phyloP scores from a whole-genome alignment of 768 basidiomycete species.

The Auricularia heimuer region DNA sequence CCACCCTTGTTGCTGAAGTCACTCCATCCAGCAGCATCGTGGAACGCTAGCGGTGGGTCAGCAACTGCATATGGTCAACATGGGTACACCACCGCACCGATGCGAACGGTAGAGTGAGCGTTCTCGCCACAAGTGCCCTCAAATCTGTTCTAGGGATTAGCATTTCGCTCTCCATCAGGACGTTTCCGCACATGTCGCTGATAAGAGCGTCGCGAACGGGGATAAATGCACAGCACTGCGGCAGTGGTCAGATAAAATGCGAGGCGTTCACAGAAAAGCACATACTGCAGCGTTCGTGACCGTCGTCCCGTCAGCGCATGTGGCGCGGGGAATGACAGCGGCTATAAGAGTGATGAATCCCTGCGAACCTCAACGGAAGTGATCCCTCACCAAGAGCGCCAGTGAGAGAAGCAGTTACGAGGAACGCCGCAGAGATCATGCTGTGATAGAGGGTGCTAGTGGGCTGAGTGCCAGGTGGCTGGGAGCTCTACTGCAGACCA shows the following conservation, averaged over 20 bases:
- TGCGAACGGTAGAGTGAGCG: not conserved
- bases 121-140: not conserved
- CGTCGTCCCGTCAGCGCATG: not conserved
- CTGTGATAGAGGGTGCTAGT: too few relatives aligned
- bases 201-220: not conserved
- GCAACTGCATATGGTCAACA: too few relatives aligned
- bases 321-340: not conserved
- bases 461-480: too few relatives aligned
- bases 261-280: not conserved
- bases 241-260: not conserved
- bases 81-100: not conserved
- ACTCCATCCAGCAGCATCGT: not conserved
- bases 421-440: too few relatives aligned
- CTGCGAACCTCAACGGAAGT: too few relatives aligned
- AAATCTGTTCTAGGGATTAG: not conserved
- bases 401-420: too few relatives aligned
- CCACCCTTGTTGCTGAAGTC: slow-evolving; percentile 11
- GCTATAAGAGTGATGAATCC: too few relatives aligned
- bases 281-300: not conserved
- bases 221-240: not conserved
- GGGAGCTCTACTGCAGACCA: too few relatives aligned
- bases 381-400: too few relatives aligned
- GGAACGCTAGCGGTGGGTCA: not conserved
- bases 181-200: not conserved
- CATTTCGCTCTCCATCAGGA: too few relatives aligned